These are phyloP conservation scores for Colletotrichum chlorophyti DNA, from an alignment of 2,329 filamentous ascomycete genomes.

Conservation along the genomic window DNA sequence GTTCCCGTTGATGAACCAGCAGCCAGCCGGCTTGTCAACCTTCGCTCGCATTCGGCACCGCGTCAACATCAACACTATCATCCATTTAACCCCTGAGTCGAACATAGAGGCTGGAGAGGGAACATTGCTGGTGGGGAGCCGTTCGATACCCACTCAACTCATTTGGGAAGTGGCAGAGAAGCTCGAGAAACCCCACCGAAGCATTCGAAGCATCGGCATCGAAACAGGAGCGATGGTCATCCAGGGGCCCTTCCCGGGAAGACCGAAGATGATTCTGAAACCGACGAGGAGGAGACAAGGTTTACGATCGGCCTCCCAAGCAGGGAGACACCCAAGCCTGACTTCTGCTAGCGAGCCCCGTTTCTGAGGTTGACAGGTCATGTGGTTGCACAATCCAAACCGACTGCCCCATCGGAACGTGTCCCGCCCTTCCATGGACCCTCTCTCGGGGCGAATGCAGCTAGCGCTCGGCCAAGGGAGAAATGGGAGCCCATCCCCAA, in stretches of 20 bases:
- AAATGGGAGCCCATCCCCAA: slow-evolving; percentile 22
- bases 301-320: slow-evolving; percentile 22
- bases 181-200: slow-evolving; percentile 26
- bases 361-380: slow-evolving; percentile 30
- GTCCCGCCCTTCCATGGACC: slow-evolving; percentile 25
- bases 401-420: slow-evolving; percentile 27
- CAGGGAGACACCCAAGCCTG: slow-evolving; percentile 20
- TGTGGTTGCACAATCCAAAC: slow-evolving; percentile 27
- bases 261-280: slow-evolving; percentile 30
- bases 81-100: slow-evolving; percentile 14
- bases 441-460: slow-evolving; percentile 11
- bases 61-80: too few relatives aligned
- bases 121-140: neutral
- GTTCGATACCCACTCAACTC: slow-evolving; percentile 4
- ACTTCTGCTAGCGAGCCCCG: slow-evolving; percentile 19
- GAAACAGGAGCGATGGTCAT: slow-evolving; percentile 3
- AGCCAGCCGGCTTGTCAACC: slow-evolving; percentile 8
- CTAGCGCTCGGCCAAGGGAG: slow-evolving; percentile 21
- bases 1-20: neutral
- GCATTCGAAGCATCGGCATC: slow-evolving; percentile 22
- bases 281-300: slow-evolving; percentile 21
- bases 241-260: slow-evolving; percentile 23
- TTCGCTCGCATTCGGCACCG: too few relatives aligned
- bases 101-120: too few relatives aligned
- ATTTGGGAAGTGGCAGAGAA: slow-evolving; percentile 29